These are phyloP conservation scores for Celoporthe dispersa DNA, from an alignment of 2,329 filamentous ascomycete genomes.

Conservation along the genomic window DNA sequence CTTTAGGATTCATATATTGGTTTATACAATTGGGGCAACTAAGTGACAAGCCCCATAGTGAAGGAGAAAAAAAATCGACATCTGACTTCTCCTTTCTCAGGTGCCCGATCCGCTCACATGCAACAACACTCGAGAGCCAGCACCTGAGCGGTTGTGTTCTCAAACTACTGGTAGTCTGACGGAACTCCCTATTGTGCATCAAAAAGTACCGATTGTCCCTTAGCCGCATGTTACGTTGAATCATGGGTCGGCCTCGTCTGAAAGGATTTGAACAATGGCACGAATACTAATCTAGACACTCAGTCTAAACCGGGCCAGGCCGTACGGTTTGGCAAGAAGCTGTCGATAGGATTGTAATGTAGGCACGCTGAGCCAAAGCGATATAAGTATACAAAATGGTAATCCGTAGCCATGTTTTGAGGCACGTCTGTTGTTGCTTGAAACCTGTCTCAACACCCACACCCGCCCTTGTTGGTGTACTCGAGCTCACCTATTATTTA, in stretches of 20 bases:
- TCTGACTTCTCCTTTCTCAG: neutral
- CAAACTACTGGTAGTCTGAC: neutral
- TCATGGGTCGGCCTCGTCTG: neutral
- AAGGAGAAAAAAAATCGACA: neutral
- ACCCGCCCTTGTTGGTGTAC: neutral
- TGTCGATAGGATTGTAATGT: neutral
- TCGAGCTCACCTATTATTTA: neutral
- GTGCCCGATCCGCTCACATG: neutral
- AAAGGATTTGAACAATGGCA: neutral
- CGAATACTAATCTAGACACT: neutral
- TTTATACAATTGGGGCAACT: too few relatives aligned
- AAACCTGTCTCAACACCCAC: neutral
- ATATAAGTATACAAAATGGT: neutral
- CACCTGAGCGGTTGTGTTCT: too few relatives aligned
- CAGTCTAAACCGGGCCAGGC: neutral
- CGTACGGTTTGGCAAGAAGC: neutral
- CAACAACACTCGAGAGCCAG: neutral
- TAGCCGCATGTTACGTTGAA: neutral
- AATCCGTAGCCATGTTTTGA: too few relatives aligned
- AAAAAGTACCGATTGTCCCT: conserved; percentile 11
- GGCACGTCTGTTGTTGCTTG: neutral
- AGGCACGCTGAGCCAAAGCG: neutral
- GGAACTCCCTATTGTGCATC: conserved; percentile 2
- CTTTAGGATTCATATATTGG: too few relatives aligned
- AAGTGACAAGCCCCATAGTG: neutral